phyloP scores from a whole-genome alignment of 805 yeast species.

The Kodamaea leandrae region DNA sequence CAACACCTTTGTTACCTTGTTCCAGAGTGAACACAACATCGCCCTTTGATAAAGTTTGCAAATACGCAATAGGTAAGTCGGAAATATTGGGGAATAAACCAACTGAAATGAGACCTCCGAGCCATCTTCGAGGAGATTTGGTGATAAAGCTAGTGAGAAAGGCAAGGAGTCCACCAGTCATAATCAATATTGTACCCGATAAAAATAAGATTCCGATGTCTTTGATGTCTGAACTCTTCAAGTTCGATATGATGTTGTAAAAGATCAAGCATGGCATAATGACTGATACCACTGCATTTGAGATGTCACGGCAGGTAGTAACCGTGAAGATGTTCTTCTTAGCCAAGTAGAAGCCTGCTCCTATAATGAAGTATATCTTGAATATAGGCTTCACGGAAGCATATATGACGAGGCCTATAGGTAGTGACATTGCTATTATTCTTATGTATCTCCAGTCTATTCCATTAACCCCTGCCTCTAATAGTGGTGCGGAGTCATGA shows the following conservation, averaged over 20 bases:
- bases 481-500: neutral
- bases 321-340: constrained; percentile 61
- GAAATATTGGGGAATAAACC: constrained; percentile 77
- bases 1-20: constrained; percentile 74
- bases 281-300: constrained; percentile 65
- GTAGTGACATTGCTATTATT: constrained; percentile 1
- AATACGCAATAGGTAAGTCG: constrained; percentile 82
- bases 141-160: constrained; percentile 45
- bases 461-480: too few species aligned
- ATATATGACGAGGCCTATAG: constrained; percentile 62
- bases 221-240: constrained; percentile 66
- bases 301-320: constrained; percentile 64
- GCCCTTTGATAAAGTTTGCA: constrained; percentile 68
- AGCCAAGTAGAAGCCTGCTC: constrained; percentile 64
- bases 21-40: constrained; percentile 50
- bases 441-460: too few species aligned
- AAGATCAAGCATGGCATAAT: constrained; percentile 76
- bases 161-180: constrained; percentile 50
- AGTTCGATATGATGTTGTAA: constrained; percentile 63
- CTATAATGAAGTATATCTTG: constrained; percentile 72
- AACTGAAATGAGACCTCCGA: constrained; percentile 70
- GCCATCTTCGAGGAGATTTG: constrained; percentile 69
- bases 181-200: constrained; percentile 49
- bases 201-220: constrained; percentile 62
- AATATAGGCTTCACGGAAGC: constrained; percentile 83